Evolutionary conservation across 2,329 filamentous ascomycete genomes (phyloP).

Genomic region (Sporothrix brasiliensis): DNA sequence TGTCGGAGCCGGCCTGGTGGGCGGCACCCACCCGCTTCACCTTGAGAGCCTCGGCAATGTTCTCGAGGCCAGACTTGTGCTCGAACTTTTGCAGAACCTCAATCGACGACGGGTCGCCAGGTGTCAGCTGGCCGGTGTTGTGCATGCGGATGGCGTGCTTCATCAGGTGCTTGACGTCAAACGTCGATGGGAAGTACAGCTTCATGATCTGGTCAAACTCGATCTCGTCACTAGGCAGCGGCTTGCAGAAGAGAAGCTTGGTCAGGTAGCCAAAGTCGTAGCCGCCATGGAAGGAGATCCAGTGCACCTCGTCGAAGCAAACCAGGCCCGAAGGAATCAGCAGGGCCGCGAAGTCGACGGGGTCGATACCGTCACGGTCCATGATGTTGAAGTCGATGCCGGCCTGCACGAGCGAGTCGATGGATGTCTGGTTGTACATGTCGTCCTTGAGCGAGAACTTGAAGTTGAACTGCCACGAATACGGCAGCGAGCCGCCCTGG

Average conservation of each 20-base stretch:
- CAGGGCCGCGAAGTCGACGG: conserved; percentile 82
- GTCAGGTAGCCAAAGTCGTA: conserved; percentile 98
- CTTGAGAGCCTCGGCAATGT: conserved; percentile 89
- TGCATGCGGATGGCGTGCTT: conserved; percentile 78
- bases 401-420: conserved; percentile 83
- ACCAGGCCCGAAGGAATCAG: conserved; percentile 91
- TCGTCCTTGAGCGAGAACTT: conserved; percentile 91
- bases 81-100: conserved; percentile 84
- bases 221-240: conserved; percentile 83
- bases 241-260: conserved; percentile 83
- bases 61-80: conserved; percentile 87
- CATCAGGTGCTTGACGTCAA: conserved; percentile 97
- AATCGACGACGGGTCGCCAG: conserved; percentile 64
- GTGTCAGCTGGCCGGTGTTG: conserved; percentile 64
- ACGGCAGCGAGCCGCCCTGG: conserved; percentile 59
- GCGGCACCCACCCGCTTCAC: conserved; percentile 84
- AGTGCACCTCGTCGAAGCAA: conserved; percentile 83
- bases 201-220: conserved; percentile 88
- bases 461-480: conserved; percentile 99
- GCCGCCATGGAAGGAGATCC: conserved; percentile 96
- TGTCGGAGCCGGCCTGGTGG: conserved; percentile 93
- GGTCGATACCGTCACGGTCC: conserved; percentile 87
- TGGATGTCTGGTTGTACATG: conserved; percentile 97
- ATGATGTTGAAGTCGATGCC: conserved; percentile 90
- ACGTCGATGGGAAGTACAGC: conserved; percentile 89